Evolutionary conservation across 495 filamentous ascomycete genomes (phyloP).

Genomic region (Aspergillus haitiensis): DNA sequence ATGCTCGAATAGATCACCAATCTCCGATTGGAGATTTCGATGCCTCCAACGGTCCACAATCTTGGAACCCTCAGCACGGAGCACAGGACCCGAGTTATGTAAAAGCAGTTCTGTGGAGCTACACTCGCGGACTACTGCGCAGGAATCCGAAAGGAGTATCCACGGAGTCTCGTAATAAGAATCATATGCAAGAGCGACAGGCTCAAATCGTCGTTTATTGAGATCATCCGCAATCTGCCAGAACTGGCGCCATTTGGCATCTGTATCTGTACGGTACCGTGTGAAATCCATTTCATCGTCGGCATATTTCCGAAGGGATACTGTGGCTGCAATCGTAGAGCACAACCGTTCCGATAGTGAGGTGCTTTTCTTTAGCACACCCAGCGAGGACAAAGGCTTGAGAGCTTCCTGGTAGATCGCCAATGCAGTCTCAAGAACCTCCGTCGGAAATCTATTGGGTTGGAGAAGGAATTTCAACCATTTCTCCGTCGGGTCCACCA

Average conservation of each 20-base stretch:
- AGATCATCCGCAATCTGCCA: slow-evolving; percentile 83
- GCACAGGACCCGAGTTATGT: slow-evolving; percentile 41
- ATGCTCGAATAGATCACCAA: slow-evolving; percentile 39
- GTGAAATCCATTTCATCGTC: slow-evolving; percentile 70
- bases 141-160: slow-evolving; percentile 75
- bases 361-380: slow-evolving; percentile 45
- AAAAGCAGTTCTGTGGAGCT: slow-evolving; percentile 70
- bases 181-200: slow-evolving; percentile 74
- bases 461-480: slow-evolving; percentile 68
- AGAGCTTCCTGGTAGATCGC: slow-evolving; percentile 67
- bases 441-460: slow-evolving; percentile 72
- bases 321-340: slow-evolving; percentile 63
- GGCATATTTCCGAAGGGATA: slow-evolving; percentile 57
- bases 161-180: slow-evolving; percentile 69
- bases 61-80: slow-evolving; percentile 36
- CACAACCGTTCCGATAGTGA: slow-evolving; percentile 67
- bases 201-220: slow-evolving; percentile 79
- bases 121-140: slow-evolving; percentile 76
- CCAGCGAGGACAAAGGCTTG: slow-evolving; percentile 38
- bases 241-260: slow-evolving; percentile 86
- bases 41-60: slow-evolving; percentile 48
- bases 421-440: slow-evolving; percentile 81
- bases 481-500: slow-evolving; percentile 54
- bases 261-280: slow-evolving; percentile 65
- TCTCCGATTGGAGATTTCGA: slow-evolving; percentile 41